Percentiles rank a stretch among this genome's conserved stretches.
Evolutionary conservation across 2,329 filamentous ascomycete genomes (phyloP).

Genomic region (Conoideocrella luteorostrata): DNA sequence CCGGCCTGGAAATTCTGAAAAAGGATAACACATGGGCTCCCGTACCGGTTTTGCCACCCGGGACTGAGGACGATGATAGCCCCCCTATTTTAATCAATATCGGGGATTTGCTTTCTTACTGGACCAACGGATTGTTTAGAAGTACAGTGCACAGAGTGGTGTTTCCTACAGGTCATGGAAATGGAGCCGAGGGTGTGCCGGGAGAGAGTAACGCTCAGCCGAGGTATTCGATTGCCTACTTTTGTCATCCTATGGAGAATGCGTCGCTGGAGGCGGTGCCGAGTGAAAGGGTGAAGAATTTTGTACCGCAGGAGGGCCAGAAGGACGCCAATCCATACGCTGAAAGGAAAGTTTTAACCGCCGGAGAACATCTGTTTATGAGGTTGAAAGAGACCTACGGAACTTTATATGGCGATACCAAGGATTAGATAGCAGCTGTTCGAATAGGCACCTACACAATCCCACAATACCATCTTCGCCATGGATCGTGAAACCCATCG

Average conservation of each 20-base stretch:
- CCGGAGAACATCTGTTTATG: slow-evolving; percentile 57
- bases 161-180: slow-evolving; percentile 39
- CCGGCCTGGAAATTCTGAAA: slow-evolving; percentile 76
- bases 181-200: slow-evolving; percentile 17
- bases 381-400: slow-evolving; percentile 54
- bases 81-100: slow-evolving; percentile 80
- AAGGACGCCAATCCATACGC: slow-evolving; percentile 39
- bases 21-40: slow-evolving; percentile 50
- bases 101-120: slow-evolving; percentile 66
- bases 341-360: slow-evolving; percentile 52
- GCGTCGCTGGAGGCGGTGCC: slow-evolving; percentile 52
- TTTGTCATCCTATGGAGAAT: slow-evolving; percentile 56
- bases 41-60: slow-evolving; percentile 59
- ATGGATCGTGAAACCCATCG: slow-evolving; percentile 32
- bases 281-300: slow-evolving; percentile 47
- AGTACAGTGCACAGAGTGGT: slow-evolving; percentile 87
- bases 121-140: slow-evolving; percentile 83
- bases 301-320: slow-evolving; percentile 25
- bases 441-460: slow-evolving; percentile 24
- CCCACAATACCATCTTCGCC: slow-evolving; percentile 38
- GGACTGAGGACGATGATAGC: slow-evolving; percentile 49
- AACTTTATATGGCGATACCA: slow-evolving; percentile 42
- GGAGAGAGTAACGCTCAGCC: slow-evolving; percentile 45
- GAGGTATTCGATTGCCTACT: slow-evolving; percentile 62
- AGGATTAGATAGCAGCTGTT: not conserved